Percentiles rank a stretch among this genome's conserved stretches.
Conservation (phyloP, 768 basidiomycete genomes). For the Porphyrellus cyaneotinctus region DNA sequence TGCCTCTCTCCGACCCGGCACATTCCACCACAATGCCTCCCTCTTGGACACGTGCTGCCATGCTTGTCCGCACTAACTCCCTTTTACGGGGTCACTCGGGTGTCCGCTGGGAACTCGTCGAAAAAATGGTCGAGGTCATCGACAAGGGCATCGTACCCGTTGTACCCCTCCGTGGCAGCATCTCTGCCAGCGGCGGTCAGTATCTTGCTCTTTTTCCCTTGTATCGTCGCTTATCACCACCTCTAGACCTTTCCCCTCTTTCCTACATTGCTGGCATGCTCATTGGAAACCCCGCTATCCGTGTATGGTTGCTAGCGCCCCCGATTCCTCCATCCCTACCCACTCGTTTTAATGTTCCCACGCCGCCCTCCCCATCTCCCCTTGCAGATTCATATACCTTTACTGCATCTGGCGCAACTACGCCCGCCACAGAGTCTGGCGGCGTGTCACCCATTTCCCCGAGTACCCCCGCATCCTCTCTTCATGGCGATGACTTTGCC, state of each 20-base stretch:
- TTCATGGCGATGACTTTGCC: slow-evolving; percentile 22
- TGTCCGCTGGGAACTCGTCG: slow-evolving; percentile 74
- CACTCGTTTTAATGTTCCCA: slow-evolving; percentile 12
- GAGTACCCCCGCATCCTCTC: slow-evolving; percentile 31
- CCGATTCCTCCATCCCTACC: slow-evolving; percentile 1
- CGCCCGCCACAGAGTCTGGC: slow-evolving; percentile 30
- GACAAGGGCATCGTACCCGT: slow-evolving; percentile 69
- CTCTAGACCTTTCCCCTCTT: slow-evolving; percentile 66
- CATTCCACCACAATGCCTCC: slow-evolving; percentile 74
- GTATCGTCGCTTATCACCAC: slow-evolving; percentile 4
- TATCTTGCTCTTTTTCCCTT: background rate
- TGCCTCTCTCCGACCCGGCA: slow-evolving; percentile 71
- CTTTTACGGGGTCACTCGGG: slow-evolving; percentile 87
- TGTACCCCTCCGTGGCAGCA: slow-evolving; percentile 79
- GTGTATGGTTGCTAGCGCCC: slow-evolving; percentile 53
- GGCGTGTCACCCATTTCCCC: slow-evolving; percentile 44
- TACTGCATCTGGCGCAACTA: slow-evolving; percentile 15
- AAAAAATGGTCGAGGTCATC: slow-evolving; percentile 73
- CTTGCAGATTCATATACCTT: background rate
- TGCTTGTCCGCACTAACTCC: slow-evolving; percentile 84
- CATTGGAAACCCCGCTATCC: slow-evolving; percentile 75
- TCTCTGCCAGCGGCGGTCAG: slow-evolving; percentile 78
- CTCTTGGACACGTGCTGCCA: slow-evolving; percentile 84
- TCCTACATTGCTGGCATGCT: slow-evolving; percentile 81
- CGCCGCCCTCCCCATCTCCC: slow-evolving; percentile 9